Base-by-base conservation (phyloP, 164 flowering plant genomes). In the Magnolia officinalis region DNA sequence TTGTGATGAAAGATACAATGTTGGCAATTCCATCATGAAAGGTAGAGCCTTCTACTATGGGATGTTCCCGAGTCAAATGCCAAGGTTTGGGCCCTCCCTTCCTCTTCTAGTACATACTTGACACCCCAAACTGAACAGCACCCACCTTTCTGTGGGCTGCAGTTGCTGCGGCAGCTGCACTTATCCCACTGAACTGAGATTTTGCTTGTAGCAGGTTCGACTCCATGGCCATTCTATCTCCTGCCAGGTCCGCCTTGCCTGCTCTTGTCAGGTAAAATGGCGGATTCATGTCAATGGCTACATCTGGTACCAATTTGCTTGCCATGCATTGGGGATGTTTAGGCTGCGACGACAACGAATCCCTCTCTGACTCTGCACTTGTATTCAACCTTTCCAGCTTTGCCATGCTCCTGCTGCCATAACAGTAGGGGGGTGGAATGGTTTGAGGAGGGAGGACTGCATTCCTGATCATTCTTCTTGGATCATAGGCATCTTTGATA, bases 131-230 rank as follows among this genome's bases (percentile, higher is more conserved):
- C 77, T 88, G 93, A 79, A 92, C 87, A 58, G 89, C 63, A 13
- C 92, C 92, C 10, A 89, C 86, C 72, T 91, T 90, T 66, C 97
- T 82, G 75, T 88, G 89, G 65, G 89, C 82, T 61, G 90, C 83
- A 0, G 83, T 69, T 6, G 89, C 81, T 7, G 86, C 83, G 0
- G 89, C 83, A 6, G 83, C 85, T 23, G 81, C 82, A 71, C 83
- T 83, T 20, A 88, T 83, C 4, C 85, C 88, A 49, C 85, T 86
- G 55, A 84, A 89, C 72, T 86, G 95, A 52, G 88, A 78, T 76
- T 84, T 91, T 2, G 86, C 81, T 73, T 90, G 96, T 68, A 94
- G 73, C 79, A 88, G 74, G 83, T 83, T 88, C 5, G 92, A 49
- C 58, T 91, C 93, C 0, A 90, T 82, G 2, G 74, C 74, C 3